phyloP scores from a whole-genome alignment of 768 basidiomycete genomes.

The Pholiota conissans region DNA sequence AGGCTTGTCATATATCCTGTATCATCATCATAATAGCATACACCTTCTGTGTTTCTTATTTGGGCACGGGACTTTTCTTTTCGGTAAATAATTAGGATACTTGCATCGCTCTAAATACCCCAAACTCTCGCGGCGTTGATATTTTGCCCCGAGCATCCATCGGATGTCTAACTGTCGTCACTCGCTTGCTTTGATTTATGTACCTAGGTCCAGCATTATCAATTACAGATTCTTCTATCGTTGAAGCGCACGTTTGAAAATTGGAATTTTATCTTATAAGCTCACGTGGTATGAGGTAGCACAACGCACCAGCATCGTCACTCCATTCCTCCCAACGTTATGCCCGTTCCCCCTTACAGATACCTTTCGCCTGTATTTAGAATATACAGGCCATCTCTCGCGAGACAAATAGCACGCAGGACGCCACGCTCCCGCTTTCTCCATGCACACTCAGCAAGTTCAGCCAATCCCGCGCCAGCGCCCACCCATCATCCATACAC shows the following conservation, averaged over 20 bases:
- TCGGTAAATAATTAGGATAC: constrained; percentile 19
- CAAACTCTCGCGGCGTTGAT: constrained; percentile 2
- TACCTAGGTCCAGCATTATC: constrained; percentile 8
- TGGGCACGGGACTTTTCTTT: constrained; percentile 11
- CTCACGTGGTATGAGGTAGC: neutral
- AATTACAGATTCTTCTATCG: neutral
- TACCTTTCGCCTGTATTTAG: constrained; percentile 4
- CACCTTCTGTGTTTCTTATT: constrained; percentile 15
- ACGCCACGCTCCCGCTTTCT: constrained; percentile 1
- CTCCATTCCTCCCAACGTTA: neutral
- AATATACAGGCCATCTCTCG: constrained; percentile 14
- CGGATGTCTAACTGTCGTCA: constrained; percentile 8
- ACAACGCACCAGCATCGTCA: neutral
- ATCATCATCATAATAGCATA: constrained; percentile 23
- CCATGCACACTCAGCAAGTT: constrained; percentile 5
- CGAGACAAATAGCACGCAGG: constrained; percentile 12
- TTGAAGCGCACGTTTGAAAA: neutral
- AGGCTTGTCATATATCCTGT: constrained; percentile 16
- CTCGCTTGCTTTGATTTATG: constrained; percentile 23
- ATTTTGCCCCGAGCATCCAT: constrained; percentile 5
- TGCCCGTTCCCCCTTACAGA: neutral
- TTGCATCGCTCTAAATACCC: constrained; percentile 6
- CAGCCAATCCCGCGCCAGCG: constrained; percentile 1
- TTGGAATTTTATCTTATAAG: neutral
- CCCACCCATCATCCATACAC: constrained; percentile 48